Evolutionary conservation across 805 yeast species (phyloP).

Genomic region (Ogataea parapolymorpha): DNA sequence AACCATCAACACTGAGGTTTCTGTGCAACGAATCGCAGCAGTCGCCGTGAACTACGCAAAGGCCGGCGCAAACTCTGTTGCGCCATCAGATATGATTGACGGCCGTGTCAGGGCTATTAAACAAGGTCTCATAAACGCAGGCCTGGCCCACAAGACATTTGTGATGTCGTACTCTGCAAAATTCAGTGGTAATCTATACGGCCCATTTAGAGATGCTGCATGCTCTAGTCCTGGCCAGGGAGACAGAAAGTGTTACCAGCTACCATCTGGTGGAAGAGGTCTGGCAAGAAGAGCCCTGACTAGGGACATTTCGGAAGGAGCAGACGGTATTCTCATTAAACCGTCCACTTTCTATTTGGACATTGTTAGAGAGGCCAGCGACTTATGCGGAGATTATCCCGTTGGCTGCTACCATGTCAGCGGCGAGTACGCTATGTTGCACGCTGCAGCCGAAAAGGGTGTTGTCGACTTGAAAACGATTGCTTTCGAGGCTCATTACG

Average conservation of each 20-base stretch:
- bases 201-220: constrained; percentile 98
- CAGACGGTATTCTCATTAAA: constrained; percentile 93
- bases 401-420: constrained; percentile 94
- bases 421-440: constrained; percentile 97
- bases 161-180: constrained; percentile 94
- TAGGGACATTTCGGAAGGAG: constrained; percentile 88
- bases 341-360: constrained; percentile 96
- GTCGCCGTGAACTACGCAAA: constrained; percentile 93
- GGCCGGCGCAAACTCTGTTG: constrained; percentile 95
- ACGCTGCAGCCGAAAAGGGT: constrained; percentile 97
- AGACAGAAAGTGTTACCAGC: constrained; percentile 88
- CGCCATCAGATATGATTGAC: constrained; percentile 97
- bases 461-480: constrained; percentile 76
- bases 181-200: constrained; percentile 86
- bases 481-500: constrained; percentile 85
- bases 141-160: constrained; percentile 82
- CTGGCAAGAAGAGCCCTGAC: constrained; percentile 86
- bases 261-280: constrained; percentile 91
- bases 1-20: constrained; percentile 64
- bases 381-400: constrained; percentile 79
- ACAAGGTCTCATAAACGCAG: constrained; percentile 72
- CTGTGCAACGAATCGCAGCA: constrained; percentile 83
- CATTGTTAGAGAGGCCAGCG: constrained; percentile 82
- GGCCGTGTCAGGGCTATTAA: constrained; percentile 91
- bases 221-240: constrained; percentile 87